phyloP scores from a whole-genome alignment of 2,329 filamentous ascomycete species.

The Dichotomopilus funicola region DNA sequence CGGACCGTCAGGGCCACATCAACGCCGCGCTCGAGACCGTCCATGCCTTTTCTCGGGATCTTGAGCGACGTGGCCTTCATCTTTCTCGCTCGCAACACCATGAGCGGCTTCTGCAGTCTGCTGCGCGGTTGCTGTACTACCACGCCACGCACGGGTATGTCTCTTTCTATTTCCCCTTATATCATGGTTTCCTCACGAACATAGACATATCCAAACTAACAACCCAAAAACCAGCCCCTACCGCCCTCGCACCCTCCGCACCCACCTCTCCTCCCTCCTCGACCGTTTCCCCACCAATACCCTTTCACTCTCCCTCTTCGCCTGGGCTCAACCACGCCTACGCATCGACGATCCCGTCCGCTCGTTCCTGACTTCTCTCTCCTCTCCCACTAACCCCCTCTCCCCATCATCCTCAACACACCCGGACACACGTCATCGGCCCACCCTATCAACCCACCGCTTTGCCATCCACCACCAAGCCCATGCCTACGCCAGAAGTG shows the following conservation, averaged over 20 bases:
- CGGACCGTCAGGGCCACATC: constrained; percentile 49
- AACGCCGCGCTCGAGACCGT: constrained; percentile 40
- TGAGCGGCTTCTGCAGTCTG: constrained; percentile 64
- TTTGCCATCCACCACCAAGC: constrained; percentile 49
- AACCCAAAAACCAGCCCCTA: constrained; percentile 45
- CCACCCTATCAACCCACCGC: constrained; percentile 34
- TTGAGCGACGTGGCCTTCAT: constrained; percentile 33
- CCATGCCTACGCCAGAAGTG: constrained; percentile 38
- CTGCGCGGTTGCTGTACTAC: constrained; percentile 58
- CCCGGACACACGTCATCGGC: no score
- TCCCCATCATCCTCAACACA: no score
- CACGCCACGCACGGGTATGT: constrained; percentile 55
- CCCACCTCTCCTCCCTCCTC: constrained; percentile 55
- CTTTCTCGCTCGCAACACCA: constrained; percentile 33
- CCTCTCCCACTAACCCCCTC: constrained; percentile 29
- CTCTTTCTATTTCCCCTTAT: background rate
- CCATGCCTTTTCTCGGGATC: constrained; percentile 36
- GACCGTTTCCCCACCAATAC: constrained; percentile 66
- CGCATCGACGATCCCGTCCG: constrained; percentile 71
- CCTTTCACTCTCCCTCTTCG: constrained; percentile 64
- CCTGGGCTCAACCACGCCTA: constrained; percentile 66
- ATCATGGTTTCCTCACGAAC: background rate
- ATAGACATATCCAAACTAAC: background rate
- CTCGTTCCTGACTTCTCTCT: constrained; percentile 51
- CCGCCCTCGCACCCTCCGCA: constrained; percentile 59